Conservation (phyloP, 768 basidiomycete species). For the Mrakia gelida region DNA sequence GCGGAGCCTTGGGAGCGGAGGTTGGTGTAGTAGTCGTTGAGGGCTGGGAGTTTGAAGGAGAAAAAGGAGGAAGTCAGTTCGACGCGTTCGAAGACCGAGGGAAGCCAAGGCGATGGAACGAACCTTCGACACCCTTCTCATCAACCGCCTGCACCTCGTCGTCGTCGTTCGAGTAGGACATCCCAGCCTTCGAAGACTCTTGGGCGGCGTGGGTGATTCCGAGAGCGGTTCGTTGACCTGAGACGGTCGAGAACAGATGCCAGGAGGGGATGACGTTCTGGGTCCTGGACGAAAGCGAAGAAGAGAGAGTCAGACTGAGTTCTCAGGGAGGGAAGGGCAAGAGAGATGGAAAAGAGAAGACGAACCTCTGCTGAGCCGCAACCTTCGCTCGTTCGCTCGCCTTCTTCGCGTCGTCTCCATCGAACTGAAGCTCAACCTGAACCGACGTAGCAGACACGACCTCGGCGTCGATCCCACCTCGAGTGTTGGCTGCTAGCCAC, state of each 20-base stretch:
- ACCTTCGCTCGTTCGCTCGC: constrained; percentile 67
- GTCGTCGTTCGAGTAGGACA: neutral
- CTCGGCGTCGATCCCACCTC: constrained; percentile 44
- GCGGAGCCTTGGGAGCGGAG: neutral
- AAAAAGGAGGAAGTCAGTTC: neutral
- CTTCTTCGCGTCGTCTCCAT: constrained; percentile 81
- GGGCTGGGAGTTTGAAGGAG: neutral
- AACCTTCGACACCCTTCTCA: constrained; percentile 14
- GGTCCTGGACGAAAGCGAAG: constrained; percentile 46
- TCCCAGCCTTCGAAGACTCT: neutral
- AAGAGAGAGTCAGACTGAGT: neutral
- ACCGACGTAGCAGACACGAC: constrained; percentile 52
- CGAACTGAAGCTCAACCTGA: constrained; percentile 67
- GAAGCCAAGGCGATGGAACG: neutral
- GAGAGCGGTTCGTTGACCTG: constrained; percentile 81
- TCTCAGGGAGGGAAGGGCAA: neutral
- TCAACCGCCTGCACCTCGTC: constrained; percentile 4
- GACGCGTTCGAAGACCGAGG: too few relatives aligned
- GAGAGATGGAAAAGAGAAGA: neutral
- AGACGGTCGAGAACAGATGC: constrained; percentile 94
- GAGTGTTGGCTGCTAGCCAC: constrained; percentile 56
- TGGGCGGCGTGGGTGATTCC: constrained; percentile 46
- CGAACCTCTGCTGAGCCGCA: constrained; percentile 68
- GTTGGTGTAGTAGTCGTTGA: constrained; percentile 28
- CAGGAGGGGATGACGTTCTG: constrained; percentile 91